Evolutionary conservation across 2,329 filamentous ascomycete genomes (phyloP).

Genomic region (Ophiostoma tasmaniense): DNA sequence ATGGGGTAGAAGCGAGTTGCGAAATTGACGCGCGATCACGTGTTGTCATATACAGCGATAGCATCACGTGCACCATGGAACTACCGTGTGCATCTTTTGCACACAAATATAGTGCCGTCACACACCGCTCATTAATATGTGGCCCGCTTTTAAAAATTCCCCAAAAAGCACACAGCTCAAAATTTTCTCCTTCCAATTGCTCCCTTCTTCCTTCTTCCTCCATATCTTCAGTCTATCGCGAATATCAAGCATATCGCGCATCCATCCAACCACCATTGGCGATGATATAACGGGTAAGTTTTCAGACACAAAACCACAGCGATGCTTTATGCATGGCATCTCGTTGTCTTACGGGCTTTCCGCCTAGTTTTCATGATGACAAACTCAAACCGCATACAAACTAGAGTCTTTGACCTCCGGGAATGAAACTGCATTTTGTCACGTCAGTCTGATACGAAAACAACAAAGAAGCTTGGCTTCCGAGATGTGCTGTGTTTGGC

Average conservation of each 20-base stretch:
- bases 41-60: slow-evolving; percentile 19
- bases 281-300: slow-evolving; percentile 24
- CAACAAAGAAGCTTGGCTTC: background rate
- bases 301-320: background rate
- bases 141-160: slow-evolving; percentile 8
- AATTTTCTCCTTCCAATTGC: slow-evolving; percentile 18
- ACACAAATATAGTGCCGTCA: slow-evolving; percentile 15
- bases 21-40: slow-evolving; percentile 28
- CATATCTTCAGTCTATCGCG: background rate
- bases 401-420: slow-evolving; percentile 94
- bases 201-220: slow-evolving; percentile 15
- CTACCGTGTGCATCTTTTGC: background rate
- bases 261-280: background rate
- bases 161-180: slow-evolving; percentile 18
- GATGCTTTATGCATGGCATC: slow-evolving; percentile 17
- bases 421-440: slow-evolving; percentile 76
- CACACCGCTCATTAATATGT: slow-evolving; percentile 16
- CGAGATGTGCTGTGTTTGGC: background rate
- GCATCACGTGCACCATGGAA: background rate
- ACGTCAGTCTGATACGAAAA: slow-evolving; percentile 77
- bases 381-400: slow-evolving; percentile 81
- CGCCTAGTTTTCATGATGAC: slow-evolving; percentile 58
- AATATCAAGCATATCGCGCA: background rate
- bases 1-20: slow-evolving; percentile 11
- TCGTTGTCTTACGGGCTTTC: slow-evolving; percentile 15